These are phyloP conservation scores for Boechera divaricarpa DNA, from an alignment of 345 rosid genomes.

Conservation along the genomic window DNA sequence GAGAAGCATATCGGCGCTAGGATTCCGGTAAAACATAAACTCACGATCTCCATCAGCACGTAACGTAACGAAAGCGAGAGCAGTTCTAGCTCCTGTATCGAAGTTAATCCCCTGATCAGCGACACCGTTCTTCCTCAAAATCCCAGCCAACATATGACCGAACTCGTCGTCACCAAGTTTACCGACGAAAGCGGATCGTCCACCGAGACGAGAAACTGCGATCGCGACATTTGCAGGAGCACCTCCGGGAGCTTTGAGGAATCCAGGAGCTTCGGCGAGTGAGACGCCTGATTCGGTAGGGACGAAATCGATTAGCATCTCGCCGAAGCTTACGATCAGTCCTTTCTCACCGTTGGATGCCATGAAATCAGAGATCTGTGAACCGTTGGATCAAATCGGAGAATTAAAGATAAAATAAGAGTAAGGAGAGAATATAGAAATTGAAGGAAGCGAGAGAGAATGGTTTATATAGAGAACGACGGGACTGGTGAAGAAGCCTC, in stretches of 20 bases:
- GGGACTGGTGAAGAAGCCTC: conserved; percentile 12
- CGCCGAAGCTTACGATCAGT: conserved; percentile 54
- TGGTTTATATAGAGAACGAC: conserved; percentile 41
- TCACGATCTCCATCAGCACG: conserved; percentile 67
- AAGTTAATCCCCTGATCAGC: conserved; percentile 59
- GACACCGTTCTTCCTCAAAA: conserved; percentile 61
- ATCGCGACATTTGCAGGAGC: conserved; percentile 76
- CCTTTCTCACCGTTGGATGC: conserved; percentile 52
- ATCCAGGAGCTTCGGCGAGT: conserved; percentile 67
- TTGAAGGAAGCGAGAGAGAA: neutral
- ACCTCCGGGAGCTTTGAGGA: conserved; percentile 70
- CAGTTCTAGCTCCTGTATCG: conserved; percentile 69
- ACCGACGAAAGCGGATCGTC: conserved; percentile 62
- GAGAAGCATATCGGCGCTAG: conserved; percentile 82
- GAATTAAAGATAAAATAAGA: neutral
- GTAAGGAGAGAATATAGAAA: conserved; percentile 3
- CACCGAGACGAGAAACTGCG: conserved; percentile 61
- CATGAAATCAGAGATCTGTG: conserved; percentile 43
- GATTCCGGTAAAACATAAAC: conserved; percentile 72
- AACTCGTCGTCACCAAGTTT: conserved; percentile 73
- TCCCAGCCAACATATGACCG: conserved; percentile 66
- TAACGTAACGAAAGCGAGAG: conserved; percentile 67
- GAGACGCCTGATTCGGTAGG: conserved; percentile 66
- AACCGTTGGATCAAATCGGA: conserved; percentile 37
- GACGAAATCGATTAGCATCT: conserved; percentile 69